Evolutionary conservation across 2,329 filamentous ascomycete genomes (phyloP).

Genomic region (Madurella fahalii): DNA sequence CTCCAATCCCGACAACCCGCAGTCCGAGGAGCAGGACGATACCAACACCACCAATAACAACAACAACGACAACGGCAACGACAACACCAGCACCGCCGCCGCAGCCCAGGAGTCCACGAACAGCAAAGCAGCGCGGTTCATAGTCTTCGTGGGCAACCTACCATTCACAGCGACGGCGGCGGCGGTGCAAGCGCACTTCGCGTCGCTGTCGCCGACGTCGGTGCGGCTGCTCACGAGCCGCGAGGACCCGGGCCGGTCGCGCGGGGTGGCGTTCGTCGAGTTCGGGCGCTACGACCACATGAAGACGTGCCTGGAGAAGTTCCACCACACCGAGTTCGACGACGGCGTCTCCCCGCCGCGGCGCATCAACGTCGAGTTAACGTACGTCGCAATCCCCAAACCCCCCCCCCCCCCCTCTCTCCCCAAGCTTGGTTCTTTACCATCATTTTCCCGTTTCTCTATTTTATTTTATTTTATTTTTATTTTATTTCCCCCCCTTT

Average conservation of each 20-base stretch:
- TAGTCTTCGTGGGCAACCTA: conserved; percentile 70
- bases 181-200: conserved; percentile 71
- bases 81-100: conserved; percentile 15
- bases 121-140: conserved; percentile 69
- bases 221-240: conserved; percentile 65
- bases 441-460: no score
- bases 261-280: conserved; percentile 77
- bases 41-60: background rate
- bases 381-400: conserved; percentile 48
- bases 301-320: conserved; percentile 87
- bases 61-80: conserved; percentile 2
- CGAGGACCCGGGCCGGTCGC: conserved; percentile 44
- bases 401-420: conserved; percentile 6
- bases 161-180: conserved; percentile 75
- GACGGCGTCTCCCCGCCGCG: conserved; percentile 53
- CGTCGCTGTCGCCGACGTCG: conserved; percentile 63
- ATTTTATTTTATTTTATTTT: no score
- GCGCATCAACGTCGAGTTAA: conserved; percentile 90
- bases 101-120: no score
- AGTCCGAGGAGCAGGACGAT: background rate
- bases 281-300: conserved; percentile 83
- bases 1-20: background rate
- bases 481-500: conserved; percentile 5
- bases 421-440: no score
- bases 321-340: conserved; percentile 78